phyloP scores from a whole-genome alignment of 306 rosid species.

The Cyclanthera cordifolia region DNA sequence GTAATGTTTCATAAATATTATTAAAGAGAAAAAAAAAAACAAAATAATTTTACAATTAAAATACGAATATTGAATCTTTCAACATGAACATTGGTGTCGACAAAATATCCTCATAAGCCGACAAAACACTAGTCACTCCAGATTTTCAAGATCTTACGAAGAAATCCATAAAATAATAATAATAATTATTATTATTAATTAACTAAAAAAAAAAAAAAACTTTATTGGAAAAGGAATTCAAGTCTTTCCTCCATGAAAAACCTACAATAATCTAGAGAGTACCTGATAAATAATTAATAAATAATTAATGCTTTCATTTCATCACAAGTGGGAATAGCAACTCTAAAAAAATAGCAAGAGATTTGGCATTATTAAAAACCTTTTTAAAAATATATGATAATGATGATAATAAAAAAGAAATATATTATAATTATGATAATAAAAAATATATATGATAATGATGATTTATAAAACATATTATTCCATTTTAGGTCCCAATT shows the following conservation, averaged over 20 bases:
- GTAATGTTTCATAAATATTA: too few relatives aligned
- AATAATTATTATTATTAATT: too few relatives aligned
- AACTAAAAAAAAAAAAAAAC: too few relatives aligned
- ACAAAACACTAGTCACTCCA: background rate
- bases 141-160: constrained; percentile 1
- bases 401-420: background rate
- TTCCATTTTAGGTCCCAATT: too few relatives aligned
- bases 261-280: background rate
- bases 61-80: background rate
- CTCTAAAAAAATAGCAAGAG: background rate
- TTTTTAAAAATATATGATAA: background rate
- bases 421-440: too few relatives aligned
- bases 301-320: constrained; percentile 9
- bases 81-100: background rate
- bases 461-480: too few relatives aligned
- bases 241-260: background rate
- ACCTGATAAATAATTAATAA: background rate
- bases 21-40: too few relatives aligned
- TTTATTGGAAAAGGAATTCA: too few relatives aligned
- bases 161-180: background rate
- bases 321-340: constrained; percentile 4
- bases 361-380: background rate
- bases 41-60: too few relatives aligned
- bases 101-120: background rate
- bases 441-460: too few relatives aligned